phyloP scores from a whole-genome alignment of 1,284 basidiomycete genomes.

The Butyriboletus appendiculatus region DNA sequence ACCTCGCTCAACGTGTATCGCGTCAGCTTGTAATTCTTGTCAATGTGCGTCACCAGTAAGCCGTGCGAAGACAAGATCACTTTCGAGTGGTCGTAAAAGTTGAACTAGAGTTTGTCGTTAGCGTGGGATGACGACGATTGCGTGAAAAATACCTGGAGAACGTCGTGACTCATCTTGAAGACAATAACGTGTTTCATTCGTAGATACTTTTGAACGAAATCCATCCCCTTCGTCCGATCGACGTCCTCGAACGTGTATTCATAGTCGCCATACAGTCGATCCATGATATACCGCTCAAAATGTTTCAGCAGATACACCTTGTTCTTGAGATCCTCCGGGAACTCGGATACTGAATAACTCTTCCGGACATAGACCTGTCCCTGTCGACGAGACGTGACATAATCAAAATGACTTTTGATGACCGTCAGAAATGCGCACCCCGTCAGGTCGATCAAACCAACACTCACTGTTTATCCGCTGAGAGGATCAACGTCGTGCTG shows the following conservation, averaged over 20 bases:
- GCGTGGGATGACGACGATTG: too few species aligned
- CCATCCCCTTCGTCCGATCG: constrained; percentile 77
- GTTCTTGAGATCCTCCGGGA: constrained; percentile 78
- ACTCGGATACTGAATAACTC: constrained; percentile 60
- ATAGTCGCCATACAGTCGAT: constrained; percentile 79
- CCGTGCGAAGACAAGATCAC: constrained; percentile 85
- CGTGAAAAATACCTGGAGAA: constrained; percentile 67
- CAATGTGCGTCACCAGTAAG: constrained; percentile 83
- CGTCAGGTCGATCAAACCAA: not conserved
- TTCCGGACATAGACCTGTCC: constrained; percentile 72
- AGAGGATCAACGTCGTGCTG: constrained; percentile 82
- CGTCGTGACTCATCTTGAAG: constrained; percentile 94
- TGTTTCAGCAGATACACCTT: constrained; percentile 92
- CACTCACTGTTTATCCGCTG: constrained; percentile 79
- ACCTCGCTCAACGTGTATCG: constrained; percentile 78
- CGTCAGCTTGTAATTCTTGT: constrained; percentile 81
- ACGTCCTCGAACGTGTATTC: constrained; percentile 79
- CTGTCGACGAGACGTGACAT: constrained; percentile 64
- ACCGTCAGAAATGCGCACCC: constrained; percentile 3
- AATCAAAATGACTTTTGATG: constrained; percentile 76
- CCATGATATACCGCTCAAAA: constrained; percentile 92
- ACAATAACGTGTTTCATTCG: constrained; percentile 97
- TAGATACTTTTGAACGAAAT: constrained; percentile 94
- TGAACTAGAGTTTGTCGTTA: constrained; percentile 63
- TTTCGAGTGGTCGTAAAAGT: constrained; percentile 98